These are phyloP conservation scores for Austropuccinia psidii DNA, from an alignment of 1,284 basidiomycete species.

Conservation along the genomic window DNA sequence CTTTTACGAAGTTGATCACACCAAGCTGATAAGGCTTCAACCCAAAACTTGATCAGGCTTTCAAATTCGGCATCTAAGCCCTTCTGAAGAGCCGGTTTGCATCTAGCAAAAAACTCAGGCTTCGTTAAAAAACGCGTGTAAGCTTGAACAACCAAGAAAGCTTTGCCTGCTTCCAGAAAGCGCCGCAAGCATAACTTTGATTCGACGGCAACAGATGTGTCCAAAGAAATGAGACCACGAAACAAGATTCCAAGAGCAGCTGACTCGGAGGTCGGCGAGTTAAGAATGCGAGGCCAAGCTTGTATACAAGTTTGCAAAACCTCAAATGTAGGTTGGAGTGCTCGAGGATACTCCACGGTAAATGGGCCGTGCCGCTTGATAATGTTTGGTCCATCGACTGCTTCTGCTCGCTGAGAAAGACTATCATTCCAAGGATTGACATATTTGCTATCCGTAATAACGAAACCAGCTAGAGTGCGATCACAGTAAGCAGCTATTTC, in stretches of 20 bases:
- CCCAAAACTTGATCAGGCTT: slow-evolving; percentile 34
- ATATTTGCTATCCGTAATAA: slow-evolving; percentile 27
- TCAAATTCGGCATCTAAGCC: slow-evolving; percentile 23
- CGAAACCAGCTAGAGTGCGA: slow-evolving; percentile 26
- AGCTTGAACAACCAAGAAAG: slow-evolving; percentile 28
- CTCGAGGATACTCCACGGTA: slow-evolving; percentile 62
- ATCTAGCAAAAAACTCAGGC: slow-evolving; percentile 28
- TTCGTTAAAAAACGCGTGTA: slow-evolving; percentile 32
- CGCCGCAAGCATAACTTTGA: slow-evolving; percentile 27
- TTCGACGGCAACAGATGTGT: slow-evolving; percentile 53
- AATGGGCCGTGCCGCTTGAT: slow-evolving; percentile 53
- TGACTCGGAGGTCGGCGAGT: slow-evolving; percentile 51
- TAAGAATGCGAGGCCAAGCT: slow-evolving; percentile 71
- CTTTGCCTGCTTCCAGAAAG: slow-evolving; percentile 31
- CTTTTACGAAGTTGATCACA: slow-evolving; percentile 32
- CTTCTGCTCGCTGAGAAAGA: slow-evolving; percentile 1
- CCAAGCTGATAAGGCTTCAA: slow-evolving; percentile 28
- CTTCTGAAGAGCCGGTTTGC: slow-evolving; percentile 32
- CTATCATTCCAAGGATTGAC: slow-evolving; percentile 30
- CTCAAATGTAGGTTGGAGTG: slow-evolving; percentile 60
- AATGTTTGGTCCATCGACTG: slow-evolving; percentile 42
- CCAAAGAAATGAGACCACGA: slow-evolving; percentile 72
- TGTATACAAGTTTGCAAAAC: slow-evolving; percentile 73
- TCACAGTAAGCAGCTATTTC: slow-evolving; percentile 37
- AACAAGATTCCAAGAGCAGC: slow-evolving; percentile 73